phyloP scores from a whole-genome alignment of 23 red algal genomes.

The Gracilaria gracilis region DNA sequence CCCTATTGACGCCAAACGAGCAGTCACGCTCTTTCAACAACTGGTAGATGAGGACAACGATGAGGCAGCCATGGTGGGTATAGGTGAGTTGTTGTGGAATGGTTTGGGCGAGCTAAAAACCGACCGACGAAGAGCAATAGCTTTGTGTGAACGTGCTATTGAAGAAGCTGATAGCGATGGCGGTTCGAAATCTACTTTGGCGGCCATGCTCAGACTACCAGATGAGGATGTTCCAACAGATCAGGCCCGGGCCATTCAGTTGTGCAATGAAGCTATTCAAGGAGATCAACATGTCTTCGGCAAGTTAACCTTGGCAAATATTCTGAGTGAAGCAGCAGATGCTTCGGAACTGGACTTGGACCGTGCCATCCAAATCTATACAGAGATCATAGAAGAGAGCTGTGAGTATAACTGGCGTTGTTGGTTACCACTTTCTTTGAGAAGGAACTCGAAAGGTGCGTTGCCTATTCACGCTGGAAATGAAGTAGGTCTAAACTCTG shows the following conservation, averaged over 20 bases:
- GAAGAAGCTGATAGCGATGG: not conserved
- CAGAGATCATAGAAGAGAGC: not conserved
- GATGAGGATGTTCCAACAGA: constrained; percentile 4
- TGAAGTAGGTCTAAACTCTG: not conserved
- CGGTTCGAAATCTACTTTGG: not conserved
- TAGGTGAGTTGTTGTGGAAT: constrained; percentile 15
- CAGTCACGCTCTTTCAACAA: constrained; percentile 22
- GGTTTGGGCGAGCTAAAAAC: not conserved
- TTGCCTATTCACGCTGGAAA: constrained; percentile 6
- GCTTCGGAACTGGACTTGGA: not conserved
- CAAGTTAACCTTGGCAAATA: constrained; percentile 6
- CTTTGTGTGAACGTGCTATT: constrained; percentile 3
- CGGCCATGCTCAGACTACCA: not conserved
- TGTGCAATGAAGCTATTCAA: constrained; percentile 14
- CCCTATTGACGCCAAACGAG: constrained; percentile 26
- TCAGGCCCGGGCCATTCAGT: not conserved
- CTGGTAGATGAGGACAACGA: constrained; percentile 39
- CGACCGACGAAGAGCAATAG: not conserved
- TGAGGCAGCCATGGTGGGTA: constrained; percentile 17
- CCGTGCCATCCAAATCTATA: not conserved
- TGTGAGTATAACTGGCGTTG: constrained; percentile 20
- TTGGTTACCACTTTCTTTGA: not conserved
- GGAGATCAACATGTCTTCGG: constrained; percentile 10
- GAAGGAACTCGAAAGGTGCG: not conserved
- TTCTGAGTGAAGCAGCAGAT: not conserved